A percentile compares a stretch with the other conserved stretches of the same genome.
Conservation (phyloP, 2,329 filamentous ascomycete species). For the Trichoderma afroharzianum region DNA sequence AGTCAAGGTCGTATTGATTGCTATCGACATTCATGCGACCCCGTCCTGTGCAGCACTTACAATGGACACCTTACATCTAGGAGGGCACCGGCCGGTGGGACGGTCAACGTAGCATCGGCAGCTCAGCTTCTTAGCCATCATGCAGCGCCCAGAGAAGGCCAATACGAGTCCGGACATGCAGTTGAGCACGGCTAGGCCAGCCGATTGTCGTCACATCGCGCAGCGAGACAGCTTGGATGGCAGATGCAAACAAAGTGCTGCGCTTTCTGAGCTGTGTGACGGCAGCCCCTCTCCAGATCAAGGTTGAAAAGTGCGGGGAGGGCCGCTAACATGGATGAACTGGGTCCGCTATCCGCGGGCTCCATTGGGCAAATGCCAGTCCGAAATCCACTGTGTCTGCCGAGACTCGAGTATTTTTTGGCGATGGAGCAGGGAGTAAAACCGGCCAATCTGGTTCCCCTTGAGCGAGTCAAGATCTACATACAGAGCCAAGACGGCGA, state of each 20-base stretch:
- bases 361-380: neutral
- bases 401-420: neutral
- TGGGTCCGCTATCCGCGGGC: constrained; percentile 4
- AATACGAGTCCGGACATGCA: neutral
- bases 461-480: neutral
- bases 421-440: neutral
- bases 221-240: neutral
- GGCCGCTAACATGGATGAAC: neutral
- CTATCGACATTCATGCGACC: neutral
- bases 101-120: neutral
- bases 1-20: neutral
- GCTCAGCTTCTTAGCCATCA: neutral
- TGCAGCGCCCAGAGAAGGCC: neutral
- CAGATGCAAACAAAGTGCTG: neutral
- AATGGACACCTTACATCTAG: neutral
- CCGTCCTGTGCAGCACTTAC: neutral
- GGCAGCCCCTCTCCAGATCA: neutral
- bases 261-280: neutral
- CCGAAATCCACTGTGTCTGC: neutral
- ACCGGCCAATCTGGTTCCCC: neutral
- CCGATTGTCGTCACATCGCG: constrained; percentile 11
- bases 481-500: neutral
- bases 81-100: neutral
- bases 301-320: constrained; percentile 11
- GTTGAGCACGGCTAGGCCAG: neutral